Conservation (phyloP, 108 stramenopile genomes). For the Nitzschia palea region DNA sequence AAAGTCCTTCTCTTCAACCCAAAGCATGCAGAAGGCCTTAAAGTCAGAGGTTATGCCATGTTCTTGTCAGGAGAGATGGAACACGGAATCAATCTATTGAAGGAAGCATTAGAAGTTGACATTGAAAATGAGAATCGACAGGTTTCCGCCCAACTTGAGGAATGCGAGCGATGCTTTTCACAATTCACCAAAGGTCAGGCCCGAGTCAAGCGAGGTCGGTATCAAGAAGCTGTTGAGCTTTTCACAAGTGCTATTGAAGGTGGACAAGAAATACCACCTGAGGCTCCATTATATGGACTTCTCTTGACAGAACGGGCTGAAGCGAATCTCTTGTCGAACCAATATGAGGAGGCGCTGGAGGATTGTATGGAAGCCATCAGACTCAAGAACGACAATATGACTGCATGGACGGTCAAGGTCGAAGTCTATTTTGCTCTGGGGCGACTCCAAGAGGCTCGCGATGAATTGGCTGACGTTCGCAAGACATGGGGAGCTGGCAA, state of each 20-base stretch:
- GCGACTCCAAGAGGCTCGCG: slow-evolving; percentile 40
- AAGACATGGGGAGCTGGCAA: slow-evolving; percentile 49
- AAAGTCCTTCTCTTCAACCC: slow-evolving; percentile 47
- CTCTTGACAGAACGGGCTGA: slow-evolving; percentile 51
- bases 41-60: slow-evolving; percentile 38
- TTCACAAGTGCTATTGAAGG: slow-evolving; percentile 42
- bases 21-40: slow-evolving; percentile 37
- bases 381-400: slow-evolving; percentile 37
- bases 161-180: slow-evolving; percentile 28
- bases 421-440: slow-evolving; percentile 47
- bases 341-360: slow-evolving; percentile 37
- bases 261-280: slow-evolving; percentile 23
- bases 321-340: slow-evolving; percentile 32
- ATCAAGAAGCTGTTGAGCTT: slow-evolving; percentile 42
- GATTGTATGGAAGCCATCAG: slow-evolving; percentile 46
- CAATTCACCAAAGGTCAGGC: slow-evolving; percentile 44
- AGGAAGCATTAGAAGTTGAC: slow-evolving; percentile 36
- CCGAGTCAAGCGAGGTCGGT: slow-evolving; percentile 38
- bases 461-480: slow-evolving; percentile 43
- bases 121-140: slow-evolving; percentile 25
- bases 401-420: slow-evolving; percentile 50
- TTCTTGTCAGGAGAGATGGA: slow-evolving; percentile 52
- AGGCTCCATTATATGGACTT: slow-evolving; percentile 37
- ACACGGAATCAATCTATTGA: slow-evolving; percentile 36
- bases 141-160: slow-evolving; percentile 18